These are phyloP conservation scores for Pythium sukuiense DNA, from an alignment of 352 stramenopile species.

Conservation along the genomic window DNA sequence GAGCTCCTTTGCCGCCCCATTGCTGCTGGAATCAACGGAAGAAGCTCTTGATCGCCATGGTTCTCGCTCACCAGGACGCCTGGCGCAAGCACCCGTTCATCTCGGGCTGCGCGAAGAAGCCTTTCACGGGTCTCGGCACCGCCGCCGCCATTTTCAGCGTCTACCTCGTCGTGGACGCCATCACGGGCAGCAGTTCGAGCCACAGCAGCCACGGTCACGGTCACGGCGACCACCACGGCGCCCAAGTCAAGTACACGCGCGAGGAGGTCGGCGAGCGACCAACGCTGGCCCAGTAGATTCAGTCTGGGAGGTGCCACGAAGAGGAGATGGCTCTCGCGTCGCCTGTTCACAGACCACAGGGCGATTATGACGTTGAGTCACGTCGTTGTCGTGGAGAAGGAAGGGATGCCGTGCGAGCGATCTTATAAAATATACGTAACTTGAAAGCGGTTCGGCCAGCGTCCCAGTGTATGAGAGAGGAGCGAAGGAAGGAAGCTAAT, in stretches of 20 bases:
- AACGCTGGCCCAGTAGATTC: constrained; percentile 34
- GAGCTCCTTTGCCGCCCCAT: background rate
- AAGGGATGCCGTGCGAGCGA: background rate
- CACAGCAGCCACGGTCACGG: constrained; percentile 33
- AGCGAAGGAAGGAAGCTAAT: constrained; percentile 1
- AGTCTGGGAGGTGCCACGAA: too few relatives aligned
- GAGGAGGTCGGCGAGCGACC: constrained; percentile 62
- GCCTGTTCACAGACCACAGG: too few relatives aligned
- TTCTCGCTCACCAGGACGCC: constrained; percentile 86
- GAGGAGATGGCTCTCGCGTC: too few relatives aligned
- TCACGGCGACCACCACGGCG: constrained; percentile 22
- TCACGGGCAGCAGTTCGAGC: constrained; percentile 44
- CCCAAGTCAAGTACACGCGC: constrained; percentile 61
- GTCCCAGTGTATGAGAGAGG: too few relatives aligned
- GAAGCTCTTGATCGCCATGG: constrained; percentile 44
- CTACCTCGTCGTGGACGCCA: constrained; percentile 70
- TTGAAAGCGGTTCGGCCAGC: constrained; percentile 2
- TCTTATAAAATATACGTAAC: constrained; percentile 27
- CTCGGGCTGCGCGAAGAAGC: constrained; percentile 80
- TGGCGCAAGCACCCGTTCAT: constrained; percentile 90
- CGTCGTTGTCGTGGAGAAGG: too few relatives aligned
- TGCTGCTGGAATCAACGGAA: background rate
- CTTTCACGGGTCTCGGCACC: constrained; percentile 74
- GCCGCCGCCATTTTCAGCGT: constrained; percentile 77
- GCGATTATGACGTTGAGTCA: too few relatives aligned